Conservation (phyloP, 164 flowering plant species). For the Cinnamomum chago region DNA sequence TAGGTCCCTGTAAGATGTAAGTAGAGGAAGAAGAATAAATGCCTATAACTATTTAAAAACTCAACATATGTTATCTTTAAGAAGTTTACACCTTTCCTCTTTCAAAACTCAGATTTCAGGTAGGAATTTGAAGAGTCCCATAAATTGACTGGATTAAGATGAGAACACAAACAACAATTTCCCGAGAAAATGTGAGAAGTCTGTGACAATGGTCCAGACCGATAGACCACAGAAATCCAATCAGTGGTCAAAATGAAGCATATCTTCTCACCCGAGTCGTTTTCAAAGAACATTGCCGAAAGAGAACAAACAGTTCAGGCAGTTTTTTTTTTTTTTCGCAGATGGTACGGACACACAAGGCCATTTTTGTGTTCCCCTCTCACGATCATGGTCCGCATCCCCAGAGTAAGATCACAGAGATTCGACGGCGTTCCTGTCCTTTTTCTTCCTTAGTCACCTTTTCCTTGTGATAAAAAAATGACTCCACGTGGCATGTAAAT, state of each 20-base stretch:
- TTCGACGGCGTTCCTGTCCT: conserved; percentile 21
- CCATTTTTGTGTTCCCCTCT: not conserved
- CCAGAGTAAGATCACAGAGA: conserved; percentile 4
- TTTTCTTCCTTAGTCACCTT: not conserved
- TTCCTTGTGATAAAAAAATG: not conserved
- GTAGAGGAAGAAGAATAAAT: too few relatives aligned
- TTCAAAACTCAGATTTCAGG: too few relatives aligned
- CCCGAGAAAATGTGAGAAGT: too few relatives aligned
- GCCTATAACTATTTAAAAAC: too few relatives aligned
- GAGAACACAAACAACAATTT: too few relatives aligned
- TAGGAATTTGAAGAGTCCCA: too few relatives aligned
- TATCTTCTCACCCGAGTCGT: not conserved
- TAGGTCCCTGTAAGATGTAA: too few relatives aligned
- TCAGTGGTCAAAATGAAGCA: not conserved
- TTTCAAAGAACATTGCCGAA: not conserved
- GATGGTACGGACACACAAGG: not conserved
- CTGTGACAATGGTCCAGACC: too few relatives aligned
- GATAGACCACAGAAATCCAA: too few relatives aligned
- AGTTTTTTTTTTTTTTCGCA: not conserved
- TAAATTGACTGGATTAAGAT: too few relatives aligned
- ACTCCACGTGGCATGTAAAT: not conserved
- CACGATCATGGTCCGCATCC: not conserved
- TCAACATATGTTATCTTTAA: too few relatives aligned
- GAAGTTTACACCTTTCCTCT: too few relatives aligned
- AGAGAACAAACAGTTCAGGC: not conserved